Evolutionary conservation across 2,329 filamentous ascomycete species (phyloP).

Genomic region (Huntiella abstrusa): DNA sequence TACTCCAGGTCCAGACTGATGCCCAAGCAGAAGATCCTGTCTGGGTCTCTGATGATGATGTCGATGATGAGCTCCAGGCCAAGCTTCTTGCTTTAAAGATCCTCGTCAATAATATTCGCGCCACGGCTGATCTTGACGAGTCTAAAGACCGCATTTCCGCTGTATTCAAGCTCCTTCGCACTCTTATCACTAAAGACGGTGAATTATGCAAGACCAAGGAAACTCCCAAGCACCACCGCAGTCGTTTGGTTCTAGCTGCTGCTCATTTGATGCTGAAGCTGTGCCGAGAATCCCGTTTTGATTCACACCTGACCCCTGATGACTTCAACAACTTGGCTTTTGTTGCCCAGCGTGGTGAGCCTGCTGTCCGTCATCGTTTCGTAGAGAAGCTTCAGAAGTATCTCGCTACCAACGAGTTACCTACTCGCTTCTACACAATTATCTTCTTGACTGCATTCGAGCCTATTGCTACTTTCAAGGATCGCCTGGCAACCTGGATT

Average conservation of each 20-base stretch:
- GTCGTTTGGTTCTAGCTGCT: constrained; percentile 64
- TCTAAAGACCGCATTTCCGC: constrained; percentile 42
- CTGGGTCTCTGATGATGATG: constrained; percentile 48
- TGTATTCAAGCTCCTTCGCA: constrained; percentile 63
- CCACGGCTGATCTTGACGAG: constrained; percentile 24
- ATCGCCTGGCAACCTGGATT: constrained; percentile 71
- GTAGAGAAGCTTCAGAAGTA: constrained; percentile 80
- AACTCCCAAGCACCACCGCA: constrained; percentile 60
- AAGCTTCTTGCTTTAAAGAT: constrained; percentile 73
- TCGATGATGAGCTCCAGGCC: constrained; percentile 65
- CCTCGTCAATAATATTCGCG: constrained; percentile 68
- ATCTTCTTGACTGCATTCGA: constrained; percentile 87
- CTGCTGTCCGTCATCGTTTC: constrained; percentile 60
- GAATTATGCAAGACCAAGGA: constrained; percentile 59
- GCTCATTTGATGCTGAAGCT: constrained; percentile 71
- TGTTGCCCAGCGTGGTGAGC: constrained; percentile 58
- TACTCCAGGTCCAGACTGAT: constrained; percentile 47
- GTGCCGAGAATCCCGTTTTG: constrained; percentile 56
- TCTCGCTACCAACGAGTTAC: constrained; percentile 51
- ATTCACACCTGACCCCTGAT: constrained; percentile 50
- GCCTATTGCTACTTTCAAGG: constrained; percentile 53
- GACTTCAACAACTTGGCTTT: constrained; percentile 71
- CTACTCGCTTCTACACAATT: constrained; percentile 68
- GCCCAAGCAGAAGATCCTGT: constrained; percentile 35
- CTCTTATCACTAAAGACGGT: constrained; percentile 54